Base-by-base conservation (phyloP, 202 grass and related monocot species). In the Zizania palustris region DNA sequence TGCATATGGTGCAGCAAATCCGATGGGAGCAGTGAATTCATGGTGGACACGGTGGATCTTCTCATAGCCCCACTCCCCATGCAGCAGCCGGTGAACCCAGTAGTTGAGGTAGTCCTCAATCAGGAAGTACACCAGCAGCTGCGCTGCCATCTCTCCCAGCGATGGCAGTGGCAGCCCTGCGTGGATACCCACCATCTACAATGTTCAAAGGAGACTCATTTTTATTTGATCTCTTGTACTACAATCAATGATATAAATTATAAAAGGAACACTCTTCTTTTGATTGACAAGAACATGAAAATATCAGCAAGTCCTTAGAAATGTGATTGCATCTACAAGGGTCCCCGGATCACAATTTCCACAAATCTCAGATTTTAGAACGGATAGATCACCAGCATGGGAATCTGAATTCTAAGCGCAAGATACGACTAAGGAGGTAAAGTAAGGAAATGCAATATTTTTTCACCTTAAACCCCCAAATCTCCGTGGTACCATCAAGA, bases 41-140 rank as follows among this genome's bases (percentile, higher is more conserved):
- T 98, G 95, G 85, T 98, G 95, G 35, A 97, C 73, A 6, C 58
- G 72, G 53, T 97, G 95, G 78, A 98, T 92, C 79, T 92, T 98
- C 51, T 95, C 75, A 46, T 99, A 99, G 12, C 89, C 96, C 96
- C 96, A 99, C 19, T 89, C 85, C 37, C 87, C 81, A 3, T 99
- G 96, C 55, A 99, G 75, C 74, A 95, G 81, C 38, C 96, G 73
- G 34, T 99, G 96, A 74, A 99, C 72, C 96, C 96, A 99, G 71
- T 99, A 99, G 64, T 92, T 93, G 16, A 85, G 85, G 50, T 92
- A 99, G 78, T 95, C 96, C 88, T 99, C 96, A 15, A 92, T 78
- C 79, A 99, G 73, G 78, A 99, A 87, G 77, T 99, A 99, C 34
- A 99, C 89, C 16, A 71, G 54, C 69, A 99, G 83, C 71, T 99